Conservation (phyloP, 768 basidiomycete genomes). For the Lenzites betulinus region DNA sequence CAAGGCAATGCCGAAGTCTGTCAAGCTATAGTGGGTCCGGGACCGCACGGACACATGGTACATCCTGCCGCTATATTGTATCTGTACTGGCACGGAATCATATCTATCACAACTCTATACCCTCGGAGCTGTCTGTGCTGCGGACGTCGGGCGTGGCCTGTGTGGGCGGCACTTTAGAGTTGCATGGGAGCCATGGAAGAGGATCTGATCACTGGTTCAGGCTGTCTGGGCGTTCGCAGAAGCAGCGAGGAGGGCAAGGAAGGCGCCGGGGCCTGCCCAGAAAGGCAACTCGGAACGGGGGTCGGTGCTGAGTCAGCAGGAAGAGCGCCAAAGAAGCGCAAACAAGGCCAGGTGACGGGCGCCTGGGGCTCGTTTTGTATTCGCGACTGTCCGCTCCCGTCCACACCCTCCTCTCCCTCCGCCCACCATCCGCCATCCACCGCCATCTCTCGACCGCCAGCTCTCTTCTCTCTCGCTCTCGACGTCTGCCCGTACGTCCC, state of each 20-base stretch:
- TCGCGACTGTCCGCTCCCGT: conserved; percentile 7
- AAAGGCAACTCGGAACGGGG: conserved; percentile 1
- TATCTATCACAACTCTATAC: too few relatives aligned
- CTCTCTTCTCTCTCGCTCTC: background rate
- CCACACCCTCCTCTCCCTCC: conserved; percentile 13
- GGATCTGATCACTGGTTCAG: conserved; percentile 14
- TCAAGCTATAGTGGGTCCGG: conserved; percentile 52
- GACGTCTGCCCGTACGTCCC: conserved; percentile 1
- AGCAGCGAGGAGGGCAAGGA: conserved; percentile 1
- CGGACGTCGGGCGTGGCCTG: too few relatives aligned
- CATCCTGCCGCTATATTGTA: background rate
- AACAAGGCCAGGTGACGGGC: conserved; percentile 20
- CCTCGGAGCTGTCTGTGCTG: background rate
- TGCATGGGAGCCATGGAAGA: conserved; percentile 4
- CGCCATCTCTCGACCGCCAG: background rate
- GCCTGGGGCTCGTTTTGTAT: conserved; percentile 17
- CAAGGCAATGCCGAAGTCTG: conserved; percentile 47
- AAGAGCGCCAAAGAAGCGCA: conserved; percentile 25
- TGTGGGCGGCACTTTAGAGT: conserved; percentile 9
- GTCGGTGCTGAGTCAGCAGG: conserved; percentile 18
- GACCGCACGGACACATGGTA: background rate
- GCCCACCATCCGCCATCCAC: conserved; percentile 6
- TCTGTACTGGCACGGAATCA: too few relatives aligned
- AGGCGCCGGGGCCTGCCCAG: background rate
- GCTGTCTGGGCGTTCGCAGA: conserved; percentile 2